These are phyloP conservation scores for Coriolopsis trogii DNA, from an alignment of 1,284 basidiomycete genomes.

Conservation along the genomic window DNA sequence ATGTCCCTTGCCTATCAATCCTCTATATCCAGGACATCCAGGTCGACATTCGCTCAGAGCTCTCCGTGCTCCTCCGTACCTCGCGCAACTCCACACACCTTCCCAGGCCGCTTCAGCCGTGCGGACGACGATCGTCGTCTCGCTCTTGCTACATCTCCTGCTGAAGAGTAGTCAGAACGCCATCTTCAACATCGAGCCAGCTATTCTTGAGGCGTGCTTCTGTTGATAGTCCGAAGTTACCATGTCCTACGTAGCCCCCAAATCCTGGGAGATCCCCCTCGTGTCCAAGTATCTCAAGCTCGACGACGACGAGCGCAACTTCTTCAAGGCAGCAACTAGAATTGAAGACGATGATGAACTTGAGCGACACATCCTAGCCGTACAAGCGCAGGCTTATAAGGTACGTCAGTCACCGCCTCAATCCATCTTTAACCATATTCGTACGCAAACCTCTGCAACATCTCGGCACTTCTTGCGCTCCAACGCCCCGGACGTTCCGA, in stretches of 20 bases:
- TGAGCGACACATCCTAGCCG: constrained; percentile 46
- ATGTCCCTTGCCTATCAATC: not conserved
- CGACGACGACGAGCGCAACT: constrained; percentile 36
- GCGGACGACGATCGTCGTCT: too few relatives aligned
- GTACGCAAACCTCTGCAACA: constrained; percentile 19
- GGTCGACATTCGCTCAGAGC: not conserved
- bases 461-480: too few relatives aligned
- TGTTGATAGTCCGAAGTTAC: too few relatives aligned
- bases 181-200: not conserved
- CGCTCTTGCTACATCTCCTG: too few relatives aligned
- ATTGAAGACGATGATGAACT: constrained; percentile 44
- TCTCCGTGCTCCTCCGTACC: not conserved
- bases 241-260: constrained; percentile 9
- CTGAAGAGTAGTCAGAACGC: too few relatives aligned
- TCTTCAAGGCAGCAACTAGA: constrained; percentile 44
- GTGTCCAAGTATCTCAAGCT: constrained; percentile 11
- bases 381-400: constrained; percentile 38
- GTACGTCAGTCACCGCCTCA: constrained; percentile 2
- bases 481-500: too few relatives aligned
- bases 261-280: constrained; percentile 8
- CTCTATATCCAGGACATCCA: constrained; percentile 2
- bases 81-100: not conserved
- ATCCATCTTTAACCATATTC: constrained; percentile 16
- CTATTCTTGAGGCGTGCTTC: too few relatives aligned
- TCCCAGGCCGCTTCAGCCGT: too few relatives aligned